These are phyloP conservation scores for Rheum nobile DNA, from an alignment of 148 eudicot species.

Conservation along the genomic window DNA sequence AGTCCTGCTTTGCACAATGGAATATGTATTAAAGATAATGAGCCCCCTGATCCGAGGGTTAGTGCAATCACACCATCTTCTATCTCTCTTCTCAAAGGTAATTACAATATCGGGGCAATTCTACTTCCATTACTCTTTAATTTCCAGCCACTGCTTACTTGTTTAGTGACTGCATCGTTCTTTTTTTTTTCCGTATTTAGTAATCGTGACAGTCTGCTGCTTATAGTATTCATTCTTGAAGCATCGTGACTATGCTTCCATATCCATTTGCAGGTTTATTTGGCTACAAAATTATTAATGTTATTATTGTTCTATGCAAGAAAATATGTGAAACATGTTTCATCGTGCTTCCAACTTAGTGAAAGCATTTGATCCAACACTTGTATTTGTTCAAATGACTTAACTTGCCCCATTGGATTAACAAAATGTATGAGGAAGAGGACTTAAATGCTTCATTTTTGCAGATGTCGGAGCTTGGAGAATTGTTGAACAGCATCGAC, in stretches of 20 bases:
- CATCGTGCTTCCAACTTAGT: not conserved
- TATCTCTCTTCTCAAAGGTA: slow-evolving; percentile 84
- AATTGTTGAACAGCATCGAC: slow-evolving; percentile 80
- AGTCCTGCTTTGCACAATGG: slow-evolving; percentile 60
- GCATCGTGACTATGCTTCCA: not conserved
- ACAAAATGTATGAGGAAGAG: not conserved
- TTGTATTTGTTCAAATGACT: not conserved
- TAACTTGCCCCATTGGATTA: not conserved
- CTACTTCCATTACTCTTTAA: not conserved
- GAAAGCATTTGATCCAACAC: not conserved
- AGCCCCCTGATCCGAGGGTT: slow-evolving; percentile 91
- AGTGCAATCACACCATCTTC: slow-evolving; percentile 90
- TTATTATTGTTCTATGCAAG: not conserved
- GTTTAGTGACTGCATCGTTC: not conserved
- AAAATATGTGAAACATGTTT: not conserved
- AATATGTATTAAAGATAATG: slow-evolving; percentile 42
- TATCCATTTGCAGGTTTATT: not conserved
- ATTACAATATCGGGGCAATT: not conserved
- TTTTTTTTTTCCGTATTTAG: not conserved
- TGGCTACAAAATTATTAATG: no score
- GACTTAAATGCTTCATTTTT: slow-evolving; percentile 6
- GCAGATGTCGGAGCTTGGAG: slow-evolving; percentile 93
- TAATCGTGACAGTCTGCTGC: not conserved
- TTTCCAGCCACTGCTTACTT: not conserved
- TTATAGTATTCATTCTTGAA: not conserved